Conservation (phyloP, 768 basidiomycete genomes). For the Lyophyllum atratum region DNA sequence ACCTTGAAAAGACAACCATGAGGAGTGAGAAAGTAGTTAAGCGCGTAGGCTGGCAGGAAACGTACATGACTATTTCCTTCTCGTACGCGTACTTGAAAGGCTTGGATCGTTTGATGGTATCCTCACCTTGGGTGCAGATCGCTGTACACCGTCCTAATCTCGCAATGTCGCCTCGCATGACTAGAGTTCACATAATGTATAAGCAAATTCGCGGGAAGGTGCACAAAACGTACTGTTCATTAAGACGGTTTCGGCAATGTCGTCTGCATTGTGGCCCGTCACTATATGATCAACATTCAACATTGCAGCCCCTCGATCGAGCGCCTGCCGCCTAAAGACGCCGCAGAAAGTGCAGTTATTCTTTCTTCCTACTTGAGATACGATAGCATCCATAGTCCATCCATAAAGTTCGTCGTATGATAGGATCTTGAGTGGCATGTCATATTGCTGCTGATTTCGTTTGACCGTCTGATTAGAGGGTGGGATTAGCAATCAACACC, state of each 20-base stretch:
- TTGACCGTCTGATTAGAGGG: conserved; percentile 79
- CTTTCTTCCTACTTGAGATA: conserved; percentile 92
- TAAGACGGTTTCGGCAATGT: conserved; percentile 96
- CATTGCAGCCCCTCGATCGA: conserved; percentile 90
- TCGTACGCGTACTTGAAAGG: conserved; percentile 99
- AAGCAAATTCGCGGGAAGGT: neutral
- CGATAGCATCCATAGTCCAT: conserved; percentile 99
- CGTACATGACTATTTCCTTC: conserved; percentile 98
- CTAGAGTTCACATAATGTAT: conserved; percentile 41
- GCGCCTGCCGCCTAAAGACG: conserved; percentile 93
- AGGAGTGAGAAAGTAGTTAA: neutral
- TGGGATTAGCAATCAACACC: neutral
- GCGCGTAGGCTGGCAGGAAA: conserved; percentile 2
- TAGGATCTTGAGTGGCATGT: conserved; percentile 93
- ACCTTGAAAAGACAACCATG: conserved; percentile 52
- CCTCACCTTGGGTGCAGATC: conserved; percentile 95
- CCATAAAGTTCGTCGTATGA: conserved; percentile 97
- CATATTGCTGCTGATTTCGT: conserved; percentile 93
- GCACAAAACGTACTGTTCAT: conserved; percentile 84
- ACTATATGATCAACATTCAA: conserved; percentile 95
- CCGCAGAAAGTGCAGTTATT: conserved; percentile 99
- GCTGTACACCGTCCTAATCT: conserved; percentile 90
- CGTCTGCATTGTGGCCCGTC: conserved; percentile 98
- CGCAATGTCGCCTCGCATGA: conserved; percentile 97
- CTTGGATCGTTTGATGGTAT: conserved; percentile 95